A percentile compares a stretch with the other conserved stretches of the same genome.
These are phyloP conservation scores for Fusarium papillatum DNA, from an alignment of 2,329 filamentous ascomycete species.

Conservation along the genomic window DNA sequence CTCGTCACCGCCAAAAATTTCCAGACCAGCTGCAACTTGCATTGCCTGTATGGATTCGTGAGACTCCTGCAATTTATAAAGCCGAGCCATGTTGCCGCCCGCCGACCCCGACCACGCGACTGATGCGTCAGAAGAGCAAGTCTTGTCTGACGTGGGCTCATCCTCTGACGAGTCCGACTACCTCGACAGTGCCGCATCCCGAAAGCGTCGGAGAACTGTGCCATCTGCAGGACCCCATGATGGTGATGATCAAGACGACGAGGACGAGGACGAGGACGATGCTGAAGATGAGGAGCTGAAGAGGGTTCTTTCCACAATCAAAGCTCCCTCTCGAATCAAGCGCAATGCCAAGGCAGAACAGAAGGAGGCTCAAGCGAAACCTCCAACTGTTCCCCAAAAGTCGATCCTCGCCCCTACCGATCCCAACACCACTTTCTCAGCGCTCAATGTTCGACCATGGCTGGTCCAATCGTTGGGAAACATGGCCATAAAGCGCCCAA, in stretches of 20 bases:
- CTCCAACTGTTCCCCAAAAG: slow-evolving; percentile 42
- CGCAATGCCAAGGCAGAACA: slow-evolving; percentile 47
- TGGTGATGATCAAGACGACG: slow-evolving; percentile 42
- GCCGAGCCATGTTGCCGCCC: slow-evolving; percentile 35
- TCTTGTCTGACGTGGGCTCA: slow-evolving; percentile 30
- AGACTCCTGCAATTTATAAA: slow-evolving; percentile 42
- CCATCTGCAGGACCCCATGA: slow-evolving; percentile 37
- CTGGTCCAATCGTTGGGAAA: slow-evolving; percentile 83
- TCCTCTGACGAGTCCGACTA: slow-evolving; percentile 61
- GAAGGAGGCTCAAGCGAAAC: slow-evolving; percentile 33
- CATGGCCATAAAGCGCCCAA: slow-evolving; percentile 88
- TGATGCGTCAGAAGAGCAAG: slow-evolving; percentile 30
- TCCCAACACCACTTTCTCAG: slow-evolving; percentile 76
- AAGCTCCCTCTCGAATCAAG: slow-evolving; percentile 68
- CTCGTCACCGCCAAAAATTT: slow-evolving; percentile 46
- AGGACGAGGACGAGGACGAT: slow-evolving; percentile 50
- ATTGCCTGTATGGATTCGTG: slow-evolving; percentile 27
- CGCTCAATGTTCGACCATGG: slow-evolving; percentile 85
- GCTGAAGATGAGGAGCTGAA: slow-evolving; percentile 50
- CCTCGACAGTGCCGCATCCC: slow-evolving; percentile 59
- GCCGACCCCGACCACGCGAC: slow-evolving; percentile 34
- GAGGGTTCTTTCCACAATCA: slow-evolving; percentile 56
- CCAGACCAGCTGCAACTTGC: slow-evolving; percentile 24
- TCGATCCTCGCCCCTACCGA: slow-evolving; percentile 66
- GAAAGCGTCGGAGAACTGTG: slow-evolving; percentile 61